phyloP scores from a whole-genome alignment of 2,329 filamentous ascomycete genomes.

The Aspergillus oerlinghausenensis region DNA sequence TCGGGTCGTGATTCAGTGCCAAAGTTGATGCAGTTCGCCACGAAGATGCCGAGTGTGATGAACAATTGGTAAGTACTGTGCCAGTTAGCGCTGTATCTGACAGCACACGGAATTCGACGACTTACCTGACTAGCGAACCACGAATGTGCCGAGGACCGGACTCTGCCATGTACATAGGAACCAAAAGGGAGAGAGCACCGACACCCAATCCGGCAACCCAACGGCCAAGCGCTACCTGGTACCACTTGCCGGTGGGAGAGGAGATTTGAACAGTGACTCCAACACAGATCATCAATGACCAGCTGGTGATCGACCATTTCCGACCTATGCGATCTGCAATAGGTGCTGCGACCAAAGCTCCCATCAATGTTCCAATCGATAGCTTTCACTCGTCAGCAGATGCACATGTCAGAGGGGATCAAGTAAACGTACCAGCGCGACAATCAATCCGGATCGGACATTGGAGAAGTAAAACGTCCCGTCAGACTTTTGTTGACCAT shows the following conservation, averaged over 20 bases:
- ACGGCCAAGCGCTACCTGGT: slow-evolving; percentile 41
- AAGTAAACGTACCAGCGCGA: slow-evolving; percentile 31
- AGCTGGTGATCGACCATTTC: slow-evolving; percentile 39
- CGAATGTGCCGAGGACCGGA: slow-evolving; percentile 43
- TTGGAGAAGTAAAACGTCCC: slow-evolving; percentile 37
- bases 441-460: slow-evolving; percentile 40
- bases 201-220: slow-evolving; percentile 42
- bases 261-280: slow-evolving; percentile 43
- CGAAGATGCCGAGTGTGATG: slow-evolving; percentile 44
- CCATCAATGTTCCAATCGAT: slow-evolving; percentile 41
- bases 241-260: slow-evolving; percentile 33
- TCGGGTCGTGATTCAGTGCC: slow-evolving; percentile 32
- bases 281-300: slow-evolving; percentile 35
- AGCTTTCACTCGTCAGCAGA: slow-evolving; percentile 22
- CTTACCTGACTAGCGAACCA: slow-evolving; percentile 38
- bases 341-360: slow-evolving; percentile 38
- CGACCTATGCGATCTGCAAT: slow-evolving; percentile 41
- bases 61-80: slow-evolving; percentile 44
- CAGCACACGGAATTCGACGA: neutral
- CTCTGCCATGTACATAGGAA: slow-evolving; percentile 45
- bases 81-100: neutral
- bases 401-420: neutral
- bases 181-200: slow-evolving; percentile 38
- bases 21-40: slow-evolving; percentile 45
- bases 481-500: slow-evolving; percentile 27